Conservation (phyloP, 1,139 yeast genomes). For the Komagataea norvegica region DNA sequence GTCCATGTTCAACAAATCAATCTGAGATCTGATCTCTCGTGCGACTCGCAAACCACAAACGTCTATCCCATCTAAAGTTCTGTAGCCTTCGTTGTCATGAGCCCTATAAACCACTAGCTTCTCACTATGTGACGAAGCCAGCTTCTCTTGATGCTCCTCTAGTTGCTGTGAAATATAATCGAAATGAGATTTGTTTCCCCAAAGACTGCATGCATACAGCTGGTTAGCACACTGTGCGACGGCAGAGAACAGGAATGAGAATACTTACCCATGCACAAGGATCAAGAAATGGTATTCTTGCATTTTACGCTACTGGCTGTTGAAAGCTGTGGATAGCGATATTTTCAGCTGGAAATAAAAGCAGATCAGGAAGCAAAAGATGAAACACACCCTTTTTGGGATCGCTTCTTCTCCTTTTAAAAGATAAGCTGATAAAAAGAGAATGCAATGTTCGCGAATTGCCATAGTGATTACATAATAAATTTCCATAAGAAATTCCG, state of each 20-base stretch:
- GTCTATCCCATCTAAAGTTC: slow-evolving; percentile 83
- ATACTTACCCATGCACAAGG: slow-evolving; percentile 66
- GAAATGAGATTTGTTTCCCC: slow-evolving; percentile 75
- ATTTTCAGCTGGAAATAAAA: too few species aligned
- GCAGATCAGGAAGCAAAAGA: too few species aligned
- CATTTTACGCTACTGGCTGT: too few species aligned
- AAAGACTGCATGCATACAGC: slow-evolving; percentile 40
- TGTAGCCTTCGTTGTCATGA: slow-evolving; percentile 56
- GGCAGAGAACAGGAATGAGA: neutral
- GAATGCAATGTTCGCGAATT: too few species aligned
- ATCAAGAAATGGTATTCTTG: slow-evolving; percentile 53
- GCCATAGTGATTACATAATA: too few species aligned
- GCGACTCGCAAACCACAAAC: slow-evolving; percentile 76
- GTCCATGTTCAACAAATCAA: slow-evolving; percentile 31
- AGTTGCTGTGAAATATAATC: slow-evolving; percentile 42
- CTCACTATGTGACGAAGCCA: slow-evolving; percentile 9
- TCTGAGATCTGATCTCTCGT: slow-evolving; percentile 53
- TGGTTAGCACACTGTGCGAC: slow-evolving; percentile 1
- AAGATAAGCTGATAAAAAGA: too few species aligned
- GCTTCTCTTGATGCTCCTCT: slow-evolving; percentile 10
- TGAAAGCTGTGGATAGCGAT: too few species aligned
- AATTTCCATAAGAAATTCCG: too few species aligned
- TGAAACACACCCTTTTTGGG: too few species aligned
- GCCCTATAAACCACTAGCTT: slow-evolving; percentile 51
- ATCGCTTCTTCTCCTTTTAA: too few species aligned